These are phyloP conservation scores for Talaromyces nanjingensis DNA, from an alignment of 495 filamentous ascomycete species.

Conservation along the genomic window DNA sequence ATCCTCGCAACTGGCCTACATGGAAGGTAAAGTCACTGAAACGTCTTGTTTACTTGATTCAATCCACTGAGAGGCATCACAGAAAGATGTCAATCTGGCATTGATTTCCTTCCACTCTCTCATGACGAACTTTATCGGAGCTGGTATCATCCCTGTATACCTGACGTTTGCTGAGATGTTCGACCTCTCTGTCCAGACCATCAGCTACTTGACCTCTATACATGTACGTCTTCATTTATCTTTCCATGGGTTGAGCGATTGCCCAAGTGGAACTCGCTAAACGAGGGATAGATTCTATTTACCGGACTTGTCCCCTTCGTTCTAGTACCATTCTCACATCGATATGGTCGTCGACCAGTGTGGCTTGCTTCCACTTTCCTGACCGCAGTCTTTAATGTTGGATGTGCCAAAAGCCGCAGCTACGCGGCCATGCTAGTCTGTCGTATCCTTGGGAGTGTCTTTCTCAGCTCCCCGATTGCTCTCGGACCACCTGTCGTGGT, in stretches of 20 bases:
- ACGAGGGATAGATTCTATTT: constrained; percentile 24
- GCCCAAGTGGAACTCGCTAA: background rate
- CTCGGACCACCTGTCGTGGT: constrained; percentile 39
- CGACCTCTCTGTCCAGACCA: constrained; percentile 17
- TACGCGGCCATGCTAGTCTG: constrained; percentile 23
- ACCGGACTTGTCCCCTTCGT: constrained; percentile 22
- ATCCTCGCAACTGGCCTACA: background rate
- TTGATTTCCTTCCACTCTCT: constrained; percentile 34
- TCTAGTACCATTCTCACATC: constrained; percentile 23
- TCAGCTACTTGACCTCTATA: constrained; percentile 27
- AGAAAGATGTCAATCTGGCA: constrained; percentile 33
- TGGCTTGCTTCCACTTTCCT: constrained; percentile 26
- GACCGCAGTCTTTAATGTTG: constrained; percentile 21
- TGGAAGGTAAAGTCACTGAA: background rate
- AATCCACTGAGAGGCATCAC: background rate
- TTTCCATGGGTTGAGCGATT: background rate
- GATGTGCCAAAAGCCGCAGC: constrained; percentile 17
- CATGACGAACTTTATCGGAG: constrained; percentile 35
- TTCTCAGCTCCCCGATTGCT: constrained; percentile 31
- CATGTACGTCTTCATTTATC: constrained; percentile 21
- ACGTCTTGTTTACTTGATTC: background rate
- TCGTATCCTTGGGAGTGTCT: constrained; percentile 30
- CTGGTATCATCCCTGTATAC: constrained; percentile 33
- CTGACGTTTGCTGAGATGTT: constrained; percentile 24
- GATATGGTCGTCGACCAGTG: constrained; percentile 32